A percentile compares a stretch with the other conserved stretches of the same genome.
Evolutionary conservation across 257 asterid species (phyloP).

Genomic region (Solanum pimpinellifolium): DNA sequence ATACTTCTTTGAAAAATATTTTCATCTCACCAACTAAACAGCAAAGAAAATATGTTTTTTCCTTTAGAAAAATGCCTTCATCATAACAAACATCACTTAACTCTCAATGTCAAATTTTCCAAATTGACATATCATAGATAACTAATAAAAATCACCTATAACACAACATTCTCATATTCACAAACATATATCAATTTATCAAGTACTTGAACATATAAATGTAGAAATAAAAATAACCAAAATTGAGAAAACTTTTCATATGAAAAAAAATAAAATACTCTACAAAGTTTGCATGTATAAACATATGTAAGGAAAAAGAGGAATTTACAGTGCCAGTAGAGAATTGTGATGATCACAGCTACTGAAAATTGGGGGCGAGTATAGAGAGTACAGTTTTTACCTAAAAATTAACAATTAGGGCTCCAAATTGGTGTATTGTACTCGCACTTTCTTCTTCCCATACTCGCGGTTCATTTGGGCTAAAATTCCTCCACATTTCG

Average conservation of each 20-base stretch:
- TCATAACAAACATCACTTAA: background rate
- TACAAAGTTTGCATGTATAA: background rate
- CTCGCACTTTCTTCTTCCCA: constrained; percentile 9
- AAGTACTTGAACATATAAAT: background rate
- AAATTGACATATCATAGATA: too few species aligned
- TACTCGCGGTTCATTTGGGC: constrained; percentile 9
- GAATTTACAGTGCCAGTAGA: background rate
- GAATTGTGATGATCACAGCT: constrained; percentile 1
- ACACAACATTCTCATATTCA: background rate
- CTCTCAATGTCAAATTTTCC: too few species aligned
- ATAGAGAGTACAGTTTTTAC: constrained; percentile 1
- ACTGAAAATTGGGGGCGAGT: constrained; percentile 29
- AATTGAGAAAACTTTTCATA: background rate
- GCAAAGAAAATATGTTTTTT: background rate
- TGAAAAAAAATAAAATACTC: background rate
- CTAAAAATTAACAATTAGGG: constrained; percentile 7
- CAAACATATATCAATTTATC: background rate
- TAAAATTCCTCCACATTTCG: background rate
- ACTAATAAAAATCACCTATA: background rate
- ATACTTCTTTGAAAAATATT: background rate
- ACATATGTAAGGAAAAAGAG: background rate
- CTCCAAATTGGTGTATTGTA: constrained; percentile 2
- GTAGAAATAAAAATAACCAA: background rate
- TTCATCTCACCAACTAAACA: background rate
- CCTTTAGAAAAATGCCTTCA: background rate